Base-by-base conservation (phyloP, 129 eudicot genomes). In the Pittosporum tobira region DNA sequence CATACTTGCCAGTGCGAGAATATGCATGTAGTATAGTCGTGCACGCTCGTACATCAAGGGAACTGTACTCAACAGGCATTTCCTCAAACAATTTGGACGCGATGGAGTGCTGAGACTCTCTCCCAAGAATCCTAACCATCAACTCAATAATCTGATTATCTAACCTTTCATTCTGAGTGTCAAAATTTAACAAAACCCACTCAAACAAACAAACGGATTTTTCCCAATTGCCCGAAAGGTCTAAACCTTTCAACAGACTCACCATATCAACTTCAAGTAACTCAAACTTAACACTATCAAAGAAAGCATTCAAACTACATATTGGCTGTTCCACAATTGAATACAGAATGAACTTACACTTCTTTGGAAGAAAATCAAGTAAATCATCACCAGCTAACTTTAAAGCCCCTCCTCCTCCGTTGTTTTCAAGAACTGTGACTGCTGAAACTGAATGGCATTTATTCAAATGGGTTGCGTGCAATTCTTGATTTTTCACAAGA, bases 181-280 rank as follows among this genome's bases (percentile, higher is more conserved):
- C 63, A 25, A 67, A 58, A 66, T 68, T 59, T 66, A 74, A 64
- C 57, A 84, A 70, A 57, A 73, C 62, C 96, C 96, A 93, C 57
- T 93, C 91, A 75, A 93, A 87, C 84, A 93, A 77, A 68, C 77
- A 67, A 57, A 79, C 63, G 27, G 94, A 94, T 55, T 64, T 87
- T 28, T 78, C 94, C 82, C 88, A 74, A 51, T 66, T 53, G 3
- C 96, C 94, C 25, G 68, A 66, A 64, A 68, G 12, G 77, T 93
- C 94, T 69, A 93, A 81, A 29, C 85, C 96, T 53, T 77, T 93
- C 67, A 93, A 62, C 16, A 93, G 45, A 67, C 94, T 58, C 16
- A 74, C 48, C 67, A 93, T 73, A 84, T 93, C 94, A 68, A 68
- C 66, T 27, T 77, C 66, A 69, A 78, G 42, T 74, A 93, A 75